phyloP scores from a whole-genome alignment of 192 early-diverging fungal species.

The Helicostylum pulchrum region DNA sequence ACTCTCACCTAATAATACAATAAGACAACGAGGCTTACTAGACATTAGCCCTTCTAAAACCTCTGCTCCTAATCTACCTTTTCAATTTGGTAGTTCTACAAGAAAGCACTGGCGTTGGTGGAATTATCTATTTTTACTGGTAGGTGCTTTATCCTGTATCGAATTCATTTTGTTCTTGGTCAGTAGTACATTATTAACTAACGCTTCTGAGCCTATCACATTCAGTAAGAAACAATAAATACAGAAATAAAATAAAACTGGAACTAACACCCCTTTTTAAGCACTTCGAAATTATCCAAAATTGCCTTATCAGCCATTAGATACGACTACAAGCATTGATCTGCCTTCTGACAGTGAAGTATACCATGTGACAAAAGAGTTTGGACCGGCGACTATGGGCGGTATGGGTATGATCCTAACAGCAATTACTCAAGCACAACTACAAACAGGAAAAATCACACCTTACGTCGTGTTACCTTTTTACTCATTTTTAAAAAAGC shows the following conservation, averaged over 20 bases:
- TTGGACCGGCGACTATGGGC: slow-evolving; percentile 52
- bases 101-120: slow-evolving; percentile 20
- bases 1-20: too few species aligned
- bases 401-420: slow-evolving; percentile 54
- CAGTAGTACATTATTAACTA: not conserved
- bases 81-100: not conserved
- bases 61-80: not conserved
- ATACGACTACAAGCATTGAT: slow-evolving; percentile 14
- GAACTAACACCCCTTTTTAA: not conserved
- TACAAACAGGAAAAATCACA: slow-evolving; percentile 31
- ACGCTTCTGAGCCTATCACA: slow-evolving; percentile 7
- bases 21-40: too few species aligned
- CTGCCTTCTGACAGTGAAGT: slow-evolving; percentile 38
- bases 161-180: slow-evolving; percentile 8
- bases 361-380: slow-evolving; percentile 59
- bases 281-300: slow-evolving; percentile 6
- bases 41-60: not conserved
- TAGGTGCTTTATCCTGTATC: not conserved
- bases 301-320: slow-evolving; percentile 44
- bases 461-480: slow-evolving; percentile 51
- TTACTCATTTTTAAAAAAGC: slow-evolving; percentile 42
- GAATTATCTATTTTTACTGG: slow-evolving; percentile 6
- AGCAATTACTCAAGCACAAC: slow-evolving; percentile 44
- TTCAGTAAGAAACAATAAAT: not conserved
- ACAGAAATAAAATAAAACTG: too few species aligned